Evolutionary conservation across 495 filamentous ascomycete genomes (phyloP), one percentile per base, ranked within the genome.

Genomic region (Bryoglossum gracile): DNA sequence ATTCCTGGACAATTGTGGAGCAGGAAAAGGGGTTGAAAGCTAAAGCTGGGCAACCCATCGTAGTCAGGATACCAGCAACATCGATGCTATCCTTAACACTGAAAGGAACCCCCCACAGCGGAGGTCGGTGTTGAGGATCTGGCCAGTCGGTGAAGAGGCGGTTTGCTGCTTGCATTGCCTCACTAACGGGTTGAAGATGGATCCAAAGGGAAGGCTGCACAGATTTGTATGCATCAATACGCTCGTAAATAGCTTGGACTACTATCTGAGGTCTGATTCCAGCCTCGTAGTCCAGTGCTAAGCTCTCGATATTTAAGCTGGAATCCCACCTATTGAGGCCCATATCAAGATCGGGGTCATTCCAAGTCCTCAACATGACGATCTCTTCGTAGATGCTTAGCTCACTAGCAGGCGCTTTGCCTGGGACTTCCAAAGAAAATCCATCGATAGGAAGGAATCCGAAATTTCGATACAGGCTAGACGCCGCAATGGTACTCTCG

Each of bases 21-120:
- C 51, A 58, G 9, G 22, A 4, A 9, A 21, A 18, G 4, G 55
- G 55, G n/a, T 30, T 54, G 21, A 22, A 54, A 4, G 52, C 48
- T 9, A 55, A 37, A 47, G 56, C 46, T 28, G 48, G 51, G 43
- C 47, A 55, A 4, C 47, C 56, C n/a, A 22, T 24, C 8, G 56
- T 55, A 8, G 56, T 55, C 3, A 48, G 51, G 28, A 55, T 46
- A 18, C 48, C 56, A 8, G 43, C 32, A 42, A 59, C 25, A 50
- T 59, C 43, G 16, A 82, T 80, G 23, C 65, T 69, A 50, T 83
- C 78, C 56, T 81, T 78, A 35, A 78, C 53, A 8, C 68, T 67
- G 22, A 83, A 68, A 4, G 79, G 76, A 3, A 83, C 66, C n/a
- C 79, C 79, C 56, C 78, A 77, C 8, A 59, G 28, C 11, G 56